A percentile compares a stretch with the other conserved stretches of the same genome.
These are phyloP conservation scores for Venturia carpophila DNA, from an alignment of 2,329 filamentous ascomycete genomes.

Conservation along the genomic window DNA sequence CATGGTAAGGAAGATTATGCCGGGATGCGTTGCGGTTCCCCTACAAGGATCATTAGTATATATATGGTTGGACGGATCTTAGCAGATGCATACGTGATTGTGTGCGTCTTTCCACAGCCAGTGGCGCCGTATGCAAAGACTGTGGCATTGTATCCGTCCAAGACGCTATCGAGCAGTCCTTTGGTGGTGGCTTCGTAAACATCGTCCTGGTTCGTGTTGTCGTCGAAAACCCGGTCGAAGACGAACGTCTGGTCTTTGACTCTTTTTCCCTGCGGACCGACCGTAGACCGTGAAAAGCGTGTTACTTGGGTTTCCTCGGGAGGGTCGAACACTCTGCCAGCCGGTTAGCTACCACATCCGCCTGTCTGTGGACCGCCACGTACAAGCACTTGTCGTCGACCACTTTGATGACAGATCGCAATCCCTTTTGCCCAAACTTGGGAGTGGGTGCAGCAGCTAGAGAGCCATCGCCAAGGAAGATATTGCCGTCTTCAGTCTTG, in stretches of 20 bases:
- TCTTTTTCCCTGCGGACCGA: conserved; percentile 72
- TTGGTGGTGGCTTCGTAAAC: conserved; percentile 93
- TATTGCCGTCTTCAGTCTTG: conserved; percentile 69
- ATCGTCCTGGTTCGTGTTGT: conserved; percentile 83
- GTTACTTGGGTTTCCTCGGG: conserved; percentile 91
- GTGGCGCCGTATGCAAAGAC: conserved; percentile 98
- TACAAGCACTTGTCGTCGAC: conserved; percentile 94
- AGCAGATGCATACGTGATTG: conserved; percentile 51
- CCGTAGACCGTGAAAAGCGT: conserved; percentile 72
- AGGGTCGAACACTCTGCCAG: conserved; percentile 83
- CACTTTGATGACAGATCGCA: conserved; percentile 89
- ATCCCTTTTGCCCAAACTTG: conserved; percentile 76
- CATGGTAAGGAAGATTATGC: conserved; percentile 98
- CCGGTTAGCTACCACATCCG: conserved; percentile 1
- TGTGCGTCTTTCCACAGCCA: conserved; percentile 97
- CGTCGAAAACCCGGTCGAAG: conserved; percentile 95
- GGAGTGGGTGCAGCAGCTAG: conserved; percentile 79
- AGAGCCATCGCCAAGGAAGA: conserved; percentile 96
- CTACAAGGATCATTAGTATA: conserved; percentile 22
- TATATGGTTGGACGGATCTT: neutral
- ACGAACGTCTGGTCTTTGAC: conserved; percentile 97
- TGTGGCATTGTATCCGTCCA: conserved; percentile 97
- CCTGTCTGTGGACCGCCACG: conserved; percentile 27
- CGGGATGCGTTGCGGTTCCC: conserved; percentile 83
- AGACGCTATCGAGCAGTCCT: conserved; percentile 81